These are phyloP conservation scores for Fagopyrum tataricum DNA, from an alignment of 148 eudicot genomes.

Conservation along the genomic window DNA sequence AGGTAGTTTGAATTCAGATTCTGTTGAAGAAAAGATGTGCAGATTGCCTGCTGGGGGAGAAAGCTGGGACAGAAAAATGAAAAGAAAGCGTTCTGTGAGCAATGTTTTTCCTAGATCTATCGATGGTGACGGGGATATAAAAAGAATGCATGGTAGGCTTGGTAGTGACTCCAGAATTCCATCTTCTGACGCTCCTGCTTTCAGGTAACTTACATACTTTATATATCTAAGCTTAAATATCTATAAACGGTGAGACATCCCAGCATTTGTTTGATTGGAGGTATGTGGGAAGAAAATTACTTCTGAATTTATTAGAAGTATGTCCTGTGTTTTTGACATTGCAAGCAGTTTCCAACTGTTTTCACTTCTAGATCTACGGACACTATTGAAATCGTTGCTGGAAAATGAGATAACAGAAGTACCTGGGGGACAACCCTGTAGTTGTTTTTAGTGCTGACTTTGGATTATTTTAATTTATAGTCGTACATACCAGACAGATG, in stretches of 20 bases:
- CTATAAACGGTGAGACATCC: neutral
- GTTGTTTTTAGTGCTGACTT: neutral
- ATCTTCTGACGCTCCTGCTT: constrained; percentile 46
- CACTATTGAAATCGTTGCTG: neutral
- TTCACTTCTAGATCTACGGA: neutral
- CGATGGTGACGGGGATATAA: constrained; percentile 67
- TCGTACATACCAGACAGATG: neutral
- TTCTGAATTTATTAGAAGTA: neutral
- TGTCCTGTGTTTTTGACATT: neutral
- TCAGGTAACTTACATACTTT: constrained; percentile 42
- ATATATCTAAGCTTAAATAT: neutral
- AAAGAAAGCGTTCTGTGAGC: constrained; percentile 77
- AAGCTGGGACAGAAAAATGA: constrained; percentile 91
- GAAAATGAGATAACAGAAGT: neutral
- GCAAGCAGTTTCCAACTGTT: neutral
- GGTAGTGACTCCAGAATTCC: constrained; percentile 45
- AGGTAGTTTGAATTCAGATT: constrained; percentile 45
- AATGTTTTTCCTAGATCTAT: constrained; percentile 43
- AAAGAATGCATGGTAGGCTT: constrained; percentile 63
- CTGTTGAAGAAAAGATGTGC: constrained; percentile 62
- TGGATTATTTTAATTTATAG: neutral
- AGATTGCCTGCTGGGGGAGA: constrained; percentile 67
- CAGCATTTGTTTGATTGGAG: neutral
- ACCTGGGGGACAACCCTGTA: neutral
- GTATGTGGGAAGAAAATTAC: neutral